Conservation (phyloP, 495 filamentous ascomycete genomes). For the Evansstolkia leycettana region DNA sequence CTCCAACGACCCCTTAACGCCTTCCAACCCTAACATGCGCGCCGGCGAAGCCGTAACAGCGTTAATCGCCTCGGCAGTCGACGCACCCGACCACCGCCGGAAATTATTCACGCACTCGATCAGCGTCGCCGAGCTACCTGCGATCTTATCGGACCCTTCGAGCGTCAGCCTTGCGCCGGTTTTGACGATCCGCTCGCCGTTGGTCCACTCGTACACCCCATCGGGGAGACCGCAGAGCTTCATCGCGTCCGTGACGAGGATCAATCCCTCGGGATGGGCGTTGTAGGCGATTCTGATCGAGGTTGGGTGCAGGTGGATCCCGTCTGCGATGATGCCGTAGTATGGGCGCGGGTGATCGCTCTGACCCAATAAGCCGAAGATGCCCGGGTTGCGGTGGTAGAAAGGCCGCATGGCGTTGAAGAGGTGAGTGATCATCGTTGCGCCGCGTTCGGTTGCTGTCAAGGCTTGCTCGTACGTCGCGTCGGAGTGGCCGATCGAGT, state of each 20-base stretch:
- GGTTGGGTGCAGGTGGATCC: slow-evolving; percentile 49
- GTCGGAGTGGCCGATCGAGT: slow-evolving; percentile 72
- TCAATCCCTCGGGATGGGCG: slow-evolving; percentile 38
- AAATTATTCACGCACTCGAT: slow-evolving; percentile 77
- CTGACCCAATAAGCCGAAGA: slow-evolving; percentile 62
- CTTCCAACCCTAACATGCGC: slow-evolving; percentile 53
- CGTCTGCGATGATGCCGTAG: slow-evolving; percentile 51
- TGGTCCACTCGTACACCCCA: slow-evolving; percentile 67
- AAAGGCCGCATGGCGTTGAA: slow-evolving; percentile 86
- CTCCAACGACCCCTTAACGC: slow-evolving; percentile 53
- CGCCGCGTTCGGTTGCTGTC: slow-evolving; percentile 52
- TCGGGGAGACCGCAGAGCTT: slow-evolving; percentile 57
- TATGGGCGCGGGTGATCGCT: slow-evolving; percentile 35
- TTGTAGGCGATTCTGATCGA: slow-evolving; percentile 49
- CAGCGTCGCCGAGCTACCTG: slow-evolving; percentile 56
- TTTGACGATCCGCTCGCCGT: slow-evolving; percentile 61
- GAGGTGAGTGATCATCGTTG: slow-evolving; percentile 76
- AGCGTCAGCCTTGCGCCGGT: slow-evolving; percentile 52
- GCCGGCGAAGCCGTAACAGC: slow-evolving; percentile 65
- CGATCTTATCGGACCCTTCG: slow-evolving; percentile 60
- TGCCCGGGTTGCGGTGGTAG: slow-evolving; percentile 73
- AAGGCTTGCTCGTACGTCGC: slow-evolving; percentile 65
- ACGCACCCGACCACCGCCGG: slow-evolving; percentile 52
- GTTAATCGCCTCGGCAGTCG: slow-evolving; percentile 50
- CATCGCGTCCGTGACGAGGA: slow-evolving; percentile 52